Base-by-base conservation (phyloP, 164 flowering plant species). In the Umbilicus rupestris region DNA sequence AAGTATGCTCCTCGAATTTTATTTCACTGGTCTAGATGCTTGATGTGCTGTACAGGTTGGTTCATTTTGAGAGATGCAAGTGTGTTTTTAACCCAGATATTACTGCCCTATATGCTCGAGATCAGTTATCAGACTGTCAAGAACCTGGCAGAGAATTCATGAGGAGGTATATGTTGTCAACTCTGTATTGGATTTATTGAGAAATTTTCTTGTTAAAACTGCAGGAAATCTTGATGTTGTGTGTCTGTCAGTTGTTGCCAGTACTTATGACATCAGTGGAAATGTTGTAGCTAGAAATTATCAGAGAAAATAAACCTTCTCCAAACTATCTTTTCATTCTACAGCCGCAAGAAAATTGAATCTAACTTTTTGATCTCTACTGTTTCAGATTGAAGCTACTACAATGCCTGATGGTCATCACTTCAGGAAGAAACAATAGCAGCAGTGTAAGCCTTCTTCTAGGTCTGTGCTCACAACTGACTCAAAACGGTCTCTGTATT, bases 61-160 rank as follows among this genome's bases (percentile, higher is more conserved):
- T 29, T 68, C 14, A 42, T 20, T 20, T 37, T 5, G 58, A 19
- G 10, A 12, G 35, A 47, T 62, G 30, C 46, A 64, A 44, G 66
- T 26, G 28, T 58, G 14, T 45, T 5, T 63, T 28, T 30, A 26
- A 30, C 12, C 8, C 83, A 94, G 98, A 74, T 91, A 84, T 70
- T 80, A 83, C 72, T 94, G 98, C 73, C 97, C 98, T 15, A 86
- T 94, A 71, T 94, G 98, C 80, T 89, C 84, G 62, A 89, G 78
- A 69, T 86, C 98, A 20, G 78, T 83, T 37, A 71, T 81, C 26
- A 95, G 91, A 79, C 87, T 94, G 98, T 82, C 97, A 58, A 75
- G 42, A 71, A 64, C 73, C 9, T 94, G 97, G 98, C 82, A 84
- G 78, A 78, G 80, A 71, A 79, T 85, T 7, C 97, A 94, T 67